Conservation (phyloP, 805 yeast genomes). For the Starmerella kuoi region DNA sequence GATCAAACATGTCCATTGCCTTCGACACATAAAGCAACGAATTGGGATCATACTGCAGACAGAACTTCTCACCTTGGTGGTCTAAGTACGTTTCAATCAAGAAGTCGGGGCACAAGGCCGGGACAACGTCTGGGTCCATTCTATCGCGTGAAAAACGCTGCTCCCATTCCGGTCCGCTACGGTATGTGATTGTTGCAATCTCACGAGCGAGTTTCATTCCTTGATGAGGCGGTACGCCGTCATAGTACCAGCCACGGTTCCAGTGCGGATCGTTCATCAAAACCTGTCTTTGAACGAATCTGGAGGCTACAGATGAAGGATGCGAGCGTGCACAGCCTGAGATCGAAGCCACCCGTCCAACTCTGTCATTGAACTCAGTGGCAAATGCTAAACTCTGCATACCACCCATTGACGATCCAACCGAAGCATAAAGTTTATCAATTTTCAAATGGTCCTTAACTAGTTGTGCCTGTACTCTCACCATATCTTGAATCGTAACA, state of each 20-base stretch:
- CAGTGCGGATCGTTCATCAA: constrained; percentile 91
- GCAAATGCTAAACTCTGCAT: constrained; percentile 90
- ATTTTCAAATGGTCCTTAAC: constrained; percentile 53
- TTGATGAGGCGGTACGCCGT: constrained; percentile 69
- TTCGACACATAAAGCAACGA: constrained; percentile 77
- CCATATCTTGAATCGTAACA: constrained; percentile 78
- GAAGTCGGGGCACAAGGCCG: constrained; percentile 88
- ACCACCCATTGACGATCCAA: constrained; percentile 98
- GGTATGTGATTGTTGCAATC: constrained; percentile 84
- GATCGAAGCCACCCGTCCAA: constrained; percentile 61
- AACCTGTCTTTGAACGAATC: constrained; percentile 86
- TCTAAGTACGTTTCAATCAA: constrained; percentile 85
- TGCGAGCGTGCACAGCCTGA: constrained; percentile 91
- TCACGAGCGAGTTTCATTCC: constrained; percentile 93
- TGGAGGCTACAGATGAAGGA: constrained; percentile 85
- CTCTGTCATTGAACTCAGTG: constrained; percentile 66
- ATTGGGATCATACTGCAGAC: constrained; percentile 81
- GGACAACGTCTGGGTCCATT: constrained; percentile 63
- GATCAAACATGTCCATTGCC: constrained; percentile 89
- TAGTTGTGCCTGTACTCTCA: constrained; percentile 69
- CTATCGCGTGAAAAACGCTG: constrained; percentile 79
- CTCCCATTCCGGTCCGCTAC: constrained; percentile 98
- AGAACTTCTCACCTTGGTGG: constrained; percentile 90
- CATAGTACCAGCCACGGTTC: constrained; percentile 83
- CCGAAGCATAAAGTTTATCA: constrained; percentile 54